These are phyloP conservation scores for Apophysomyces ossiformis DNA, from an alignment of 371 early-diverging fungal species.

Conservation along the genomic window DNA sequence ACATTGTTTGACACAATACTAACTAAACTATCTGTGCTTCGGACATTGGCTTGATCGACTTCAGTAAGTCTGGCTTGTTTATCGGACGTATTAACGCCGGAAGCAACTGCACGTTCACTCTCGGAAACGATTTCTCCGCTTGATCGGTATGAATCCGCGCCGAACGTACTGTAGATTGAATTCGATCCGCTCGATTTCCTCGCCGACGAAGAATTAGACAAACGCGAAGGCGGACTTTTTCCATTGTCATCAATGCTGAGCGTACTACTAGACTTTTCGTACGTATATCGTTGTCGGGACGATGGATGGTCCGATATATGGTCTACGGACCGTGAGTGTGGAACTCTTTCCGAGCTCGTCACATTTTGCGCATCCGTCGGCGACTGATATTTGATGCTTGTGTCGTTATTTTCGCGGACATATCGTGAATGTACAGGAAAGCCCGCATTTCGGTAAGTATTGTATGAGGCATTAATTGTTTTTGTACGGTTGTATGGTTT, in stretches of 20 bases:
- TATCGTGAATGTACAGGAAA: constrained; percentile 1
- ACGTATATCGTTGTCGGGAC: neutral
- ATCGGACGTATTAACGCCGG: neutral
- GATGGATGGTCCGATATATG: neutral
- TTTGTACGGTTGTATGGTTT: neutral
- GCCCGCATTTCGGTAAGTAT: neutral
- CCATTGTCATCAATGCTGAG: neutral
- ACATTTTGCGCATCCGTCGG: neutral
- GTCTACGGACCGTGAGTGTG: neutral
- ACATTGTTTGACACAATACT: constrained; percentile 24
- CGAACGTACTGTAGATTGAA: constrained; percentile 47
- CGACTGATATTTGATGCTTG: no score
- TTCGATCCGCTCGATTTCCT: constrained; percentile 39
- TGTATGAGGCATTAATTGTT: neutral
- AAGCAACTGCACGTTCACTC: neutral
- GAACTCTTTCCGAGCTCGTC: neutral
- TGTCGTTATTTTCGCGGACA: neutral
- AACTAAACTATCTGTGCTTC: neutral
- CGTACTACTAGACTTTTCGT: neutral
- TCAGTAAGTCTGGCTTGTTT: neutral
- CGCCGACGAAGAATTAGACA: constrained; percentile 33
- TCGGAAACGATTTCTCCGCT: constrained; percentile 13
- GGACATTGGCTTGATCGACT: neutral
- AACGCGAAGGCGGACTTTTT: constrained; percentile 19
- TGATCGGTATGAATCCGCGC: constrained; percentile 23